phyloP scores from a whole-genome alignment of 164 flowering plant genomes.

The Vitis rotundifolia region DNA sequence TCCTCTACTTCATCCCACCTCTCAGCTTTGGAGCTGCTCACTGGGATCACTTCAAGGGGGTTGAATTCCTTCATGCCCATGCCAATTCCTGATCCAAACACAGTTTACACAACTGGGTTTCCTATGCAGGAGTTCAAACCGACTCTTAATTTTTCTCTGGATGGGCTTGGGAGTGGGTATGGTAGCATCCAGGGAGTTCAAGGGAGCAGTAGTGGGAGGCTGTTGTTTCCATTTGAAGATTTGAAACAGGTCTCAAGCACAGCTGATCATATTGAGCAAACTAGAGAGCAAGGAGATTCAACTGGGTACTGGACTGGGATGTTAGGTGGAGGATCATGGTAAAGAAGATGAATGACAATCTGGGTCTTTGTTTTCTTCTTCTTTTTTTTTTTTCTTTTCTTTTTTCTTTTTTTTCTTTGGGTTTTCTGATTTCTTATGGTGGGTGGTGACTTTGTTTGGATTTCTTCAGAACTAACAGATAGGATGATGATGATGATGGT shows the following conservation, averaged over 20 bases:
- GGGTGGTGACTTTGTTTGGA: constrained; percentile 34
- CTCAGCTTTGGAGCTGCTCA: constrained; percentile 57
- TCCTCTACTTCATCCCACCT: constrained; percentile 25
- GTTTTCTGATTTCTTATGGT: constrained; percentile 13
- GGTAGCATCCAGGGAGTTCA: constrained; percentile 45
- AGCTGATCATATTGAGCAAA: constrained; percentile 26
- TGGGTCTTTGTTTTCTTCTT: constrained; percentile 7
- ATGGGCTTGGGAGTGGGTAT: constrained; percentile 58
- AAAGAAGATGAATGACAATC: constrained; percentile 15
- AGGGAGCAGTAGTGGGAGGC: constrained; percentile 47
- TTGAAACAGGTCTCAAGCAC: constrained; percentile 53
- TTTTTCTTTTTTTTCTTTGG: constrained; percentile 9
- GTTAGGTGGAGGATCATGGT: constrained; percentile 88
- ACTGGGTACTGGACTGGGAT: constrained; percentile 89
- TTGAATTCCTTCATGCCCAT: constrained; percentile 62
- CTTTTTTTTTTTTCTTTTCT: constrained; percentile 9
- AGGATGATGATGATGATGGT: constrained; percentile 13
- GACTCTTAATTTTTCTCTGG: constrained; percentile 56
- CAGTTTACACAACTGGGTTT: constrained; percentile 50
- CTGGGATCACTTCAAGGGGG: constrained; percentile 50
- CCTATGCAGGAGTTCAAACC: constrained; percentile 59
- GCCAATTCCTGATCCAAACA: constrained; percentile 42
- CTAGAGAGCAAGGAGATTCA: constrained; percentile 57
- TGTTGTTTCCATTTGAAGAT: constrained; percentile 75
- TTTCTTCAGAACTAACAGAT: constrained; percentile 45